Evolutionary conservation across 768 basidiomycete species (phyloP).

Genomic region (Pleurotus cornucopiae): DNA sequence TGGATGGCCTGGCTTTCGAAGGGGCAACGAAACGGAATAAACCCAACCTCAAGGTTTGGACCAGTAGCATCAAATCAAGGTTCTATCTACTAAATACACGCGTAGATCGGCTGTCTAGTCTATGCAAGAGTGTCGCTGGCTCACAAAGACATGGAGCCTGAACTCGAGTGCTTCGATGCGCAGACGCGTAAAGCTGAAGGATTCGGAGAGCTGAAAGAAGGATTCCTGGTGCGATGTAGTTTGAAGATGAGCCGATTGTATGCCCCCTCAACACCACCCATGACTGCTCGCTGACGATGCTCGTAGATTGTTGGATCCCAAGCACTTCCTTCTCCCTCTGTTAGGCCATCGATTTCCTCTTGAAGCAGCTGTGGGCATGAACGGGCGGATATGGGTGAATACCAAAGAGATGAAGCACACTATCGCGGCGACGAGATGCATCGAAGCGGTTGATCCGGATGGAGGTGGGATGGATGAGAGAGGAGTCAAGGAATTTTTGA

Average conservation of each 20-base stretch:
- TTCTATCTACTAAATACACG: not conserved
- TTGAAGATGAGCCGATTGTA: constrained; percentile 84
- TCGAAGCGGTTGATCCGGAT: constrained; percentile 79
- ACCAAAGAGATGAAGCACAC: constrained; percentile 69
- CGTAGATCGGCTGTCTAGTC: constrained; percentile 82
- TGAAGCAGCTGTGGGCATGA: constrained; percentile 86
- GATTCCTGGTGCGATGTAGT: constrained; percentile 79
- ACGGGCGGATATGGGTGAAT: constrained; percentile 89
- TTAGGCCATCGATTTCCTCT: constrained; percentile 81
- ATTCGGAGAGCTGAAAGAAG: constrained; percentile 90
- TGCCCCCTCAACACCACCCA: constrained; percentile 23
- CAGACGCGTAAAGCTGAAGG: constrained; percentile 90
- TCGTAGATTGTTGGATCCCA: constrained; percentile 70
- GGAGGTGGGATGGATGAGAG: constrained; percentile 57
- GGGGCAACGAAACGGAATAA: constrained; percentile 92
- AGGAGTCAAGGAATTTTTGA: constrained; percentile 49
- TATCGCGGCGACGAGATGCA: constrained; percentile 72
- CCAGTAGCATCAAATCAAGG: not conserved
- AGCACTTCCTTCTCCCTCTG: constrained; percentile 76
- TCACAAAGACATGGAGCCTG: constrained; percentile 97
- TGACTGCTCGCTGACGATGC: constrained; percentile 4
- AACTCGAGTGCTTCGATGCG: constrained; percentile 94
- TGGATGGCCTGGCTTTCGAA: constrained; percentile 93
- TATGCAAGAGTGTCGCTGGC: constrained; percentile 93
- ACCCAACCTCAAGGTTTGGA: constrained; percentile 82